Percentiles rank a stretch among this genome's conserved stretches.
phyloP scores from a whole-genome alignment of 2,329 filamentous ascomycete species.

The Calonectria fujianensis region DNA sequence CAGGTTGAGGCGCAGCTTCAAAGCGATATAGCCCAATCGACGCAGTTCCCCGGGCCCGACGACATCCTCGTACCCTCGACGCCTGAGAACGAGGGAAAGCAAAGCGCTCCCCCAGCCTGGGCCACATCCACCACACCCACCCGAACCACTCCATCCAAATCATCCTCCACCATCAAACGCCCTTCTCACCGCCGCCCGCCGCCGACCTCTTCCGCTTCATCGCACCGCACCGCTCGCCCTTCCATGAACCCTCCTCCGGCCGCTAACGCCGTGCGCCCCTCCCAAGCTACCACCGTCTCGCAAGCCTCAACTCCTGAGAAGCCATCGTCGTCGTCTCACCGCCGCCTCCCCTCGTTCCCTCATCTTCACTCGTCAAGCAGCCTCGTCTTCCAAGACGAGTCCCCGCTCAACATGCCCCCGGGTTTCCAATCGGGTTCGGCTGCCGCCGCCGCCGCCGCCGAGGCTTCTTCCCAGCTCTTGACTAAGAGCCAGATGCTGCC shows the following conservation, averaged over 20 bases:
- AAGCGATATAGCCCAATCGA: constrained; percentile 66
- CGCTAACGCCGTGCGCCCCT: constrained; percentile 50
- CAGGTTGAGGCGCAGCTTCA: constrained; percentile 71
- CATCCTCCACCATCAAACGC: constrained; percentile 43
- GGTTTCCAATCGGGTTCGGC: constrained; percentile 21
- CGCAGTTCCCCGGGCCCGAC: constrained; percentile 57
- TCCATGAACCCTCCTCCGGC: constrained; percentile 36
- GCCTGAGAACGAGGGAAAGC: constrained; percentile 49
- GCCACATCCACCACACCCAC: constrained; percentile 45
- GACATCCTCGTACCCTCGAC: constrained; percentile 61
- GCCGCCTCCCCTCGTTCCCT: constrained; percentile 40
- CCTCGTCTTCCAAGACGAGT: constrained; percentile 53
- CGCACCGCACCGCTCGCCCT: constrained; percentile 48
- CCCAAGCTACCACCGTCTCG: constrained; percentile 63
- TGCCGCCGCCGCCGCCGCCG: constrained; percentile 43
- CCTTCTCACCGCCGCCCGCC: constrained; percentile 35
- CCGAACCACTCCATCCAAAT: constrained; percentile 32
- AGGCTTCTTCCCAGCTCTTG: constrained; percentile 66
- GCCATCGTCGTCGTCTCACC: constrained; percentile 20
- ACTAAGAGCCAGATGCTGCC: constrained; percentile 73
- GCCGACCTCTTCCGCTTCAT: constrained; percentile 39
- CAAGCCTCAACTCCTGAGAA: constrained; percentile 59
- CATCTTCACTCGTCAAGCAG: constrained; percentile 52
- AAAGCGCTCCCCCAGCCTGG: constrained; percentile 22
- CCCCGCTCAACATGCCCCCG: constrained; percentile 43